Evolutionary conservation across 208 protist genomes (phyloP).

Genomic region (Crithidia sp.): DNA sequence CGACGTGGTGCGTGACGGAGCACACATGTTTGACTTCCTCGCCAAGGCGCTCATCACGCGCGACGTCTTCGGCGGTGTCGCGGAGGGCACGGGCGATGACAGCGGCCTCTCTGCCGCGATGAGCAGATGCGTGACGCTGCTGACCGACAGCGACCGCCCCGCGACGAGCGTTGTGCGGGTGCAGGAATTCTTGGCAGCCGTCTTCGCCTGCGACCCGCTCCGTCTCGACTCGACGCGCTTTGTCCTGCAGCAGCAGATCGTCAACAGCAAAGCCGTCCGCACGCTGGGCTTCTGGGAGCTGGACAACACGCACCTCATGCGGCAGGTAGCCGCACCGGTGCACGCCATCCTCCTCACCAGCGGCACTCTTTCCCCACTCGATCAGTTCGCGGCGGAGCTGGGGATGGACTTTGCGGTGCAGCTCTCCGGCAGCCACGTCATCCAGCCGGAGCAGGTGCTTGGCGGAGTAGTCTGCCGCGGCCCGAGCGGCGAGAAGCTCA

Average conservation of each 20-base stretch:
- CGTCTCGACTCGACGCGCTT: constrained; percentile 55
- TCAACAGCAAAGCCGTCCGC: constrained; percentile 21
- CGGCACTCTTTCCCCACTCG: constrained; percentile 96
- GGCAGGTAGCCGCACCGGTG: constrained; percentile 46
- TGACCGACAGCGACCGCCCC: constrained; percentile 66
- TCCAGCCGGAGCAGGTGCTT: constrained; percentile 75
- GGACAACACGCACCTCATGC: constrained; percentile 79
- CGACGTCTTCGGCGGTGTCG: constrained; percentile 57
- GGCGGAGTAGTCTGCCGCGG: constrained; percentile 70
- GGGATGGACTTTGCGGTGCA: constrained; percentile 79
- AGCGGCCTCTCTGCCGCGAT: constrained; percentile 68
- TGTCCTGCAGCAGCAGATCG: constrained; percentile 58
- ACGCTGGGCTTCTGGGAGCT: constrained; percentile 94
- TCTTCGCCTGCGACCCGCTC: constrained; percentile 51
- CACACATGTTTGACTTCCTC: constrained; percentile 74
- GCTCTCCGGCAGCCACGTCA: constrained; percentile 94
- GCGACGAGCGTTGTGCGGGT: constrained; percentile 66
- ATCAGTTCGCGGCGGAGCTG: constrained; percentile 93
- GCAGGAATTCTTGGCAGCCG: constrained; percentile 72
- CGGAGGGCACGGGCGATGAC: constrained; percentile 24
- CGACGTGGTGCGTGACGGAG: constrained; percentile 70
- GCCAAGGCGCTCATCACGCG: constrained; percentile 74
- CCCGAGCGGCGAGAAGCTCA: constrained; percentile 76
- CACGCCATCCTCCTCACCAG: constrained; percentile 93
- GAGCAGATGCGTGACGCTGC: constrained; percentile 61